A percentile compares a stretch with the other conserved stretches of the same genome.
Evolutionary conservation across 139 green algal species (phyloP).

Genomic region (Chlorella ohadii): DNA sequence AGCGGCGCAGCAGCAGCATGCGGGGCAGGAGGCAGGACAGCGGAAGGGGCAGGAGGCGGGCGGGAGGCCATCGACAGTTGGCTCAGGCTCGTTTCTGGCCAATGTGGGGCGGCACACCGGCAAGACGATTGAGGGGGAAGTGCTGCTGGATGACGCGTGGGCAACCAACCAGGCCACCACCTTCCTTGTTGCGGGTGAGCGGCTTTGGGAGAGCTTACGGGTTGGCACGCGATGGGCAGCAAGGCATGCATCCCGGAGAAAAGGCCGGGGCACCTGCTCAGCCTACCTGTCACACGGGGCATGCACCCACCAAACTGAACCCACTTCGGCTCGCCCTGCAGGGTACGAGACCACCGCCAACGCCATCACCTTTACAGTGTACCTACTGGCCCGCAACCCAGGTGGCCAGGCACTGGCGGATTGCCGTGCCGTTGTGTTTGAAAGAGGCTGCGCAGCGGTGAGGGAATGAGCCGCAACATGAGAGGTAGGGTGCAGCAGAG

Average conservation of each 20-base stretch:
- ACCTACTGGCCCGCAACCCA: neutral
- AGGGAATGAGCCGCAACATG: no score
- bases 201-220: no score
- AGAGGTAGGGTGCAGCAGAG: no score
- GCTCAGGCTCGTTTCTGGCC: neutral
- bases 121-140: neutral
- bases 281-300: no score
- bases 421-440: no score
- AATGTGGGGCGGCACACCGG: neutral
- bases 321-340: no score
- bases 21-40: neutral
- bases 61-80: neutral
- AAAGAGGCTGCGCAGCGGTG: no score
- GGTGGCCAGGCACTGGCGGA: neutral
- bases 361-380: neutral
- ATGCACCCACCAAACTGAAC: no score
- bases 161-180: slow-evolving; percentile 17
- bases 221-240: no score
- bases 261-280: no score
- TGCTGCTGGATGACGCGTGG: neutral
- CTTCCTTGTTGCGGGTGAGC: neutral
- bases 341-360: slow-evolving; percentile 10
- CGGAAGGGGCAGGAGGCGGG: neutral
- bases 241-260: no score
- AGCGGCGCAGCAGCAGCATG: neutral